Evolutionary conservation across 148 eudicot genomes (phyloP), one percentile per base, ranked within the genome.

Genomic region (Mesembryanthemum crystallinum): DNA sequence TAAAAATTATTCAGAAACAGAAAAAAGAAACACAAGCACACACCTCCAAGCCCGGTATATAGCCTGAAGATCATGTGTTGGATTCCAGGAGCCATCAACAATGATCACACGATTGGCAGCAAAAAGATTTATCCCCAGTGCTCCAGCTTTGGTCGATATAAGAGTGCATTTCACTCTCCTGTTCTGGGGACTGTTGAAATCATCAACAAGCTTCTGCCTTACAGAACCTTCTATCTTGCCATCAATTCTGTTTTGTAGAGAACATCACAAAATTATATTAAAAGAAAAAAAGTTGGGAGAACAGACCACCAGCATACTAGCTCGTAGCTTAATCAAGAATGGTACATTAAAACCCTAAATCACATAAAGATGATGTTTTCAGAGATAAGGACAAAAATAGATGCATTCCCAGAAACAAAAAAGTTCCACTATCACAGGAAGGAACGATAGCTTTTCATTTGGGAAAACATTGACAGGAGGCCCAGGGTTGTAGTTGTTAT

Each of bases 51-150:
- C 99, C 64, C 99, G 88, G 76, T 81, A 95, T 77, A 95, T 95
- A 60, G 99, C 99, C 81, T 95, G 99, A 86, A 95, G 99, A 86
- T 95, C 99, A 78, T 90, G 78, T 54, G 99, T 95, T 35, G 99
- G 99, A 73, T 95, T 95, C 99, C 99, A 95, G 57, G 97, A 89
- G 64, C 97, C 97, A 86, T 95, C 99, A 68, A 95, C 88, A 67
- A 95, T 95, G 77, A 95, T 81, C 25, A 95, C 99, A 57, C 99
- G 96, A 76, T 95, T 95, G 66, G 99, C 99, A 64, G 99, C 92
- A 85, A 85, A 87, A 83, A 95, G 99, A 75, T 95, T 95, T 37
- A 95, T 95, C 42, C 99, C 99, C 71, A 95, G 82, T 60, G 96
- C 91, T 76, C 99, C 99, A 83, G 99, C 99, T 74, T 87, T 86